Base-by-base conservation (phyloP, 2,329 filamentous ascomycete species). In the Fusarium equiseti region DNA sequence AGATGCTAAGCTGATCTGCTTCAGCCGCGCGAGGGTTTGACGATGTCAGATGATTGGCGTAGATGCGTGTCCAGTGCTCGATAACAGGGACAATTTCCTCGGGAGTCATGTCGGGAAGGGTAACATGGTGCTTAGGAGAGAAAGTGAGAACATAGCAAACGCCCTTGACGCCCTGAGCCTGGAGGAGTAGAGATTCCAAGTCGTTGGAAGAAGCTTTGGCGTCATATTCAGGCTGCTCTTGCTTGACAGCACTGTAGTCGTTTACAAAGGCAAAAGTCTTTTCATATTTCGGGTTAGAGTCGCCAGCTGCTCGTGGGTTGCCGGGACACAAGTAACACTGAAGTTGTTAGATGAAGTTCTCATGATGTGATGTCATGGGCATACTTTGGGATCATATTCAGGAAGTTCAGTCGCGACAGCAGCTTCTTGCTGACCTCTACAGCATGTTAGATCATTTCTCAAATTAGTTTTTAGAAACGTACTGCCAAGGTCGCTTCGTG, bases 401-500 rank as follows among this genome's bases (percentile, higher is more conserved):
- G 96, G 95, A 12, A 95, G 83, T 5, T 86, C 86, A 50, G 86
- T 90, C 73, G 88, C 88, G n/a, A 88, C 87, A 3, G 91, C 88
- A 12, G 85, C 86, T 80, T 96, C 93, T 80, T 96, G 90, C 72
- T 92, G 90, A 65, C 93, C 93, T 85, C 92, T 95, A 63, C 3
- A 26, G 7, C 20, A 45, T 49, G 52, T 75, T 31, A 76, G 61
- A 63, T 2, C 3, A 5, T 27, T 15, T 12, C 8, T 11, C 4
- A 38, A 26, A 15, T 16, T 4, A 27, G 15, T 32, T 27, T 18
- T 12, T 18, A 26, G 16, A 16, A 29, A 85, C 92, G 88, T 85
- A 97, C 93, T 98, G 96, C 96, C 96, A 99, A 77, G 96, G 96
- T 71, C 96, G 89, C 88, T 98, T 98, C 56, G 95, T 98, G 59